These are phyloP conservation scores for Ceratobasidium sp. DNA, from an alignment of 1,284 basidiomycete genomes.

Conservation along the genomic window DNA sequence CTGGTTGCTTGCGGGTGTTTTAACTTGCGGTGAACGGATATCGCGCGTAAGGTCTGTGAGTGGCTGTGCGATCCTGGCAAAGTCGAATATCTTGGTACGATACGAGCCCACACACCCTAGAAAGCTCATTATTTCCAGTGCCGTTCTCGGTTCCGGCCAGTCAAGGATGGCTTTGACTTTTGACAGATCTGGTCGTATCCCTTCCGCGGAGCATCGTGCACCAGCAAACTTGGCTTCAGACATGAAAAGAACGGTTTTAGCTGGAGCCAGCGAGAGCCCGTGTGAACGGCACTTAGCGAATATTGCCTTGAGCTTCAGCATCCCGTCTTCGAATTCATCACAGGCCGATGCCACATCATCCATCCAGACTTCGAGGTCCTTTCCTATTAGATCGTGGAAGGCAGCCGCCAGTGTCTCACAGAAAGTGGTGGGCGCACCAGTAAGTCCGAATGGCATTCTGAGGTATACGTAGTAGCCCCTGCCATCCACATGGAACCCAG, in stretches of 20 bases:
- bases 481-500: slow-evolving; percentile 52
- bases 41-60: slow-evolving; percentile 46
- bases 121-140: slow-evolving; percentile 45
- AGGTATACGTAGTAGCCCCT: slow-evolving; percentile 51
- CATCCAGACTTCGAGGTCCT: slow-evolving; percentile 54
- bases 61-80: slow-evolving; percentile 47
- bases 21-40: slow-evolving; percentile 18
- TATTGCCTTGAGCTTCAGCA: slow-evolving; percentile 44
- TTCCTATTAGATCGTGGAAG: slow-evolving; percentile 52
- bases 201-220: slow-evolving; percentile 45
- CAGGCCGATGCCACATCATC: slow-evolving; percentile 49
- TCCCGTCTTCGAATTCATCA: slow-evolving; percentile 45
- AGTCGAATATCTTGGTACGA: slow-evolving; percentile 47
- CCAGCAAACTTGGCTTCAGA: slow-evolving; percentile 50
- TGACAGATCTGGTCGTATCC: slow-evolving; percentile 47
- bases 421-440: slow-evolving; percentile 53
- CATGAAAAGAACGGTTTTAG: slow-evolving; percentile 49
- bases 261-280: slow-evolving; percentile 48
- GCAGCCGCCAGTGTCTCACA: slow-evolving; percentile 51
- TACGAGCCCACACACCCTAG: slow-evolving; percentile 47
- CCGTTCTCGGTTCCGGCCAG: slow-evolving; percentile 48
- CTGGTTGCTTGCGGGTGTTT: background rate
- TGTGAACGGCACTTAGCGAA: slow-evolving; percentile 41
- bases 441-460: slow-evolving; percentile 54
- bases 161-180: slow-evolving; percentile 51